These are phyloP conservation scores for Vitis labrusca DNA, from an alignment of 164 flowering plant species.

Conservation along the genomic window DNA sequence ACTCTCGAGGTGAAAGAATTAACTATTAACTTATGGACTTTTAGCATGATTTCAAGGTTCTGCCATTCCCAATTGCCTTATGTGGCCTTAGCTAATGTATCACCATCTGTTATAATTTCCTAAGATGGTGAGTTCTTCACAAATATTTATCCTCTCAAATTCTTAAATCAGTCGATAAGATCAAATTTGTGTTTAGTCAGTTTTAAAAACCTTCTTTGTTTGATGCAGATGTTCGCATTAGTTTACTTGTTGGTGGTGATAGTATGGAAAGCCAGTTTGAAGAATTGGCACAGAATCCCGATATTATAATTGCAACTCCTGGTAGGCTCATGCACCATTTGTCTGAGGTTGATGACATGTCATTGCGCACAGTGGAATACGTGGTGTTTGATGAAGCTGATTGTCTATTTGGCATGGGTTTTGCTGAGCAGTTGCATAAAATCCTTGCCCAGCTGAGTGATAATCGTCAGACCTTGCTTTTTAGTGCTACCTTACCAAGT, in stretches of 20 bases:
- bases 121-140: too few species aligned
- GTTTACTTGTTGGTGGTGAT: slow-evolving; percentile 95
- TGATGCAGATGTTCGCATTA: slow-evolving; percentile 69
- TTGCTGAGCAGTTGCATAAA: slow-evolving; percentile 90
- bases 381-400: slow-evolving; percentile 99
- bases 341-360: slow-evolving; percentile 93
- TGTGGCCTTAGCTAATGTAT: too few species aligned
- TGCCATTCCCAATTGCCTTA: too few species aligned
- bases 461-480: slow-evolving; percentile 88
- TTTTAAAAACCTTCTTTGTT: not conserved
- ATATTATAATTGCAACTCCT: slow-evolving; percentile 96
- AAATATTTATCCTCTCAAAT: too few species aligned
- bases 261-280: slow-evolving; percentile 95
- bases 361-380: slow-evolving; percentile 81
- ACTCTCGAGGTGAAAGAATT: too few species aligned
- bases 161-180: too few species aligned
- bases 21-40: too few species aligned
- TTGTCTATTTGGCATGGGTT: slow-evolving; percentile 85
- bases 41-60: too few species aligned
- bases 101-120: too few species aligned
- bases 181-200: not conserved
- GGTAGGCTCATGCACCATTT: slow-evolving; percentile 98
- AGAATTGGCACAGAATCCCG: slow-evolving; percentile 89
- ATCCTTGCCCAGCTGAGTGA: slow-evolving; percentile 81
- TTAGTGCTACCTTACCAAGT: slow-evolving; percentile 95